A percentile compares a stretch with the other conserved stretches of the same genome.
phyloP scores from a whole-genome alignment of 768 basidiomycete genomes.

The Strobilomyces confusus region DNA sequence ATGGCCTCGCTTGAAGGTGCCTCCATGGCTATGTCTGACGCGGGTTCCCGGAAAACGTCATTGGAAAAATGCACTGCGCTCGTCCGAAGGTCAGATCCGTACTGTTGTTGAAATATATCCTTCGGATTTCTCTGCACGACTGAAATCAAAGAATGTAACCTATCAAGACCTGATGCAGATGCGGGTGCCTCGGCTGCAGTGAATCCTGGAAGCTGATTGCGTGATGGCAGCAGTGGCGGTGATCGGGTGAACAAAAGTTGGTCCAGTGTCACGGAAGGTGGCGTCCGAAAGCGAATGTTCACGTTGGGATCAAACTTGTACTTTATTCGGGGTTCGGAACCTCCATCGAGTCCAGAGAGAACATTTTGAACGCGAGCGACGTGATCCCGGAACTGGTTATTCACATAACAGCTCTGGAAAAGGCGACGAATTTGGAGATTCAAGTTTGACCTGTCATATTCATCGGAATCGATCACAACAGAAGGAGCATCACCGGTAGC shows the following conservation, averaged over 20 bases:
- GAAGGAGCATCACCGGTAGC: too few species aligned
- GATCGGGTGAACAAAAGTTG: conserved; percentile 2
- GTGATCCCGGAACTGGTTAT: neutral
- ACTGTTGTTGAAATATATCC: neutral
- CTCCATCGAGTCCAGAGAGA: neutral
- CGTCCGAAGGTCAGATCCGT: neutral
- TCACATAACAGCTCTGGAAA: neutral
- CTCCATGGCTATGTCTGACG: too few species aligned
- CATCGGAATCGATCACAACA: too few species aligned
- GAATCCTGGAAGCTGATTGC: neutral
- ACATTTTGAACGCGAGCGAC: neutral
- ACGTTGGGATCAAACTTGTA: neutral
- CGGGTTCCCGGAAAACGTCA: too few species aligned
- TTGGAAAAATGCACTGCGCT: neutral
- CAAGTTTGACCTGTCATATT: too few species aligned
- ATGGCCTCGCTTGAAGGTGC: neutral
- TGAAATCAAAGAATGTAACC: conserved; percentile 2
- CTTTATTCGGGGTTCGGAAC: too few species aligned
- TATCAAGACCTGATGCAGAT: neutral
- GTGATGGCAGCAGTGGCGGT: neutral
- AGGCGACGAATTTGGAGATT: neutral
- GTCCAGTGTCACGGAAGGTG: neutral
- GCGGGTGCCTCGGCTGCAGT: neutral
- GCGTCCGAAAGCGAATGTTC: neutral
- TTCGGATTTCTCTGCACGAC: neutral